Conservation (phyloP, 495 filamentous ascomycete species). For the Lineolata rhizophorae region DNA sequence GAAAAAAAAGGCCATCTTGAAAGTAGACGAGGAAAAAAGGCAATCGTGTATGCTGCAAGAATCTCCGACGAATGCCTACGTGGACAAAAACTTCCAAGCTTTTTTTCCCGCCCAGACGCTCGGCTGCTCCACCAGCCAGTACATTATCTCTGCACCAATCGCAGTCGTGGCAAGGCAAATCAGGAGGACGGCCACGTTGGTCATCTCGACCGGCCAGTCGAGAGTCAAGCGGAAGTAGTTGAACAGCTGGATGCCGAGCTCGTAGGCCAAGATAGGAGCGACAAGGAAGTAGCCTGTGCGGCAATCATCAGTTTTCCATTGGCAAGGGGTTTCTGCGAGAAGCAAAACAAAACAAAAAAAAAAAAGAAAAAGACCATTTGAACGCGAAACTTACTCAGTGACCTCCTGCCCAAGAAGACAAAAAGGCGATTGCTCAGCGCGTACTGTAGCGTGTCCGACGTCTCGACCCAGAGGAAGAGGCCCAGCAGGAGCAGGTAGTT, state of each 20-base stretch:
- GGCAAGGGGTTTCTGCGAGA: not conserved
- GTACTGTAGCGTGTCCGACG: slow-evolving; percentile 12
- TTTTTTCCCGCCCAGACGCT: too few species aligned
- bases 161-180: slow-evolving; percentile 6
- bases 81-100: too few species aligned
- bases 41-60: too few species aligned
- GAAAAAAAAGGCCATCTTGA: too few species aligned
- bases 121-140: slow-evolving; percentile 10
- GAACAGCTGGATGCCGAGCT: slow-evolving; percentile 15
- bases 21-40: too few species aligned
- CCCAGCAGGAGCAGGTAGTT: slow-evolving; percentile 17
- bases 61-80: too few species aligned
- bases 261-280: slow-evolving; percentile 15
- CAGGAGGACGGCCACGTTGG: slow-evolving; percentile 5
- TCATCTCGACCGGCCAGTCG: not conserved
- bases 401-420: slow-evolving; percentile 11
- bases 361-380: not conserved
- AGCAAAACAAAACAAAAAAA: not conserved
- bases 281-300: slow-evolving; percentile 12
- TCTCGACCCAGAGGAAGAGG: slow-evolving; percentile 15
- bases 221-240: slow-evolving; percentile 5
- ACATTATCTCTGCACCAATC: slow-evolving; percentile 9
- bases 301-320: too few species aligned
- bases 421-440: slow-evolving; percentile 10
- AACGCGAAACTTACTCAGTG: slow-evolving; percentile 12